A percentile compares a stretch with the other conserved stretches of the same genome.
Evolutionary conservation across 306 rosid genomes (phyloP).

Genomic region (Notholithocarpus densiflorus): DNA sequence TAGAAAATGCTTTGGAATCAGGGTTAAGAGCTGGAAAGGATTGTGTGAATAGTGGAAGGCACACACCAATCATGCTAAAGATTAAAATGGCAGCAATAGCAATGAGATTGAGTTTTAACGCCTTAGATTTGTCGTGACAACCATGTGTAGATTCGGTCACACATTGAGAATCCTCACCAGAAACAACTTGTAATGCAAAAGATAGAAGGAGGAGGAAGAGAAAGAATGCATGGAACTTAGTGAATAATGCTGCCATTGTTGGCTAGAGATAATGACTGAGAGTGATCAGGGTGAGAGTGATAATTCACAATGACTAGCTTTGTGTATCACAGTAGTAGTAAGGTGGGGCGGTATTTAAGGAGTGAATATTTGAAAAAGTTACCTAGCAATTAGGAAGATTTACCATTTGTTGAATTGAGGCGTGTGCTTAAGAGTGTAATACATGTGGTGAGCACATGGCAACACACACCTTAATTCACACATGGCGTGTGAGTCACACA

Average conservation of each 20-base stretch:
- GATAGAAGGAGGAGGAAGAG: slow-evolving; percentile 4
- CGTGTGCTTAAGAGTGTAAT: no score
- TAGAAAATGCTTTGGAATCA: slow-evolving; percentile 30
- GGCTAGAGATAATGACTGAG: not conserved
- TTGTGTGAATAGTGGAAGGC: slow-evolving; percentile 38
- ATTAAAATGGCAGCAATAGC: slow-evolving; percentile 43
- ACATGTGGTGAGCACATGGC: no score
- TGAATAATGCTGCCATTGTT: not conserved
- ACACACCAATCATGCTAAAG: slow-evolving; percentile 47
- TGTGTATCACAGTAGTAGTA: no score
- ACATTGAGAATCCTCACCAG: not conserved
- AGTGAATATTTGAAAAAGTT: no score
- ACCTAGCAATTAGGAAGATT: no score
- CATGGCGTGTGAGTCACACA: no score
- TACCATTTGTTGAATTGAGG: no score
- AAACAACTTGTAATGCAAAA: not conserved
- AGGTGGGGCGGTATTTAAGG: no score
- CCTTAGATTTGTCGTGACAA: slow-evolving; percentile 36
- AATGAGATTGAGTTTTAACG: slow-evolving; percentile 40
- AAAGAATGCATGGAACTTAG: not conserved
- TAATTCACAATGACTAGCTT: no score
- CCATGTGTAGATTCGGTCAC: not conserved
- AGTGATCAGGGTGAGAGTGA: not conserved
- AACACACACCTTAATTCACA: no score
- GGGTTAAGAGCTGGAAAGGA: slow-evolving; percentile 43